Percentiles rank a stretch among this genome's conserved stretches.
phyloP scores from a whole-genome alignment of 2,329 filamentous ascomycete genomes.

The Neopestalotiopsis sp. region DNA sequence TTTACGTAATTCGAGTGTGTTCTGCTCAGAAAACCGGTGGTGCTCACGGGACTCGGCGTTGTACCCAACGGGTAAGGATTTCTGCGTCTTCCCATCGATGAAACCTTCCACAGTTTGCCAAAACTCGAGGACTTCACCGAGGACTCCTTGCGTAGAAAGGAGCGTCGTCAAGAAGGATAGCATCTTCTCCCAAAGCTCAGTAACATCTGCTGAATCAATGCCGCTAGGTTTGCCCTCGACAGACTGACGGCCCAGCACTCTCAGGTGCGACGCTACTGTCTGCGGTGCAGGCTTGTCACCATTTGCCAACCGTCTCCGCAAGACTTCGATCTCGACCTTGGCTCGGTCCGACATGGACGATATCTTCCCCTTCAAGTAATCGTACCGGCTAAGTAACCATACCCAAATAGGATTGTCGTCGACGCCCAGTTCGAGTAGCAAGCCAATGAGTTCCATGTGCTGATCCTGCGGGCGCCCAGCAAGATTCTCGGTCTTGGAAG shows the following conservation, averaged over 20 bases:
- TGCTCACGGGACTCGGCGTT: conserved; percentile 82
- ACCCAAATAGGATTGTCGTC: conserved; percentile 97
- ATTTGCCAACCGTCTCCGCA: conserved; percentile 79
- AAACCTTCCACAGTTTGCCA: conserved; percentile 94
- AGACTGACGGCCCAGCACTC: conserved; percentile 71
- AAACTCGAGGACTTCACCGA: conserved; percentile 91
- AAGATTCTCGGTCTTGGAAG: conserved; percentile 53
- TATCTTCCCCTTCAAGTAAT: conserved; percentile 87
- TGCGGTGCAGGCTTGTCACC: conserved; percentile 73
- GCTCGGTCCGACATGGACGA: conserved; percentile 80
- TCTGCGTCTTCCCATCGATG: conserved; percentile 83
- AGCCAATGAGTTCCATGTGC: conserved; percentile 87
- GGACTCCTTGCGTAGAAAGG: conserved; percentile 77
- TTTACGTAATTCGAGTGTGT: conserved; percentile 73
- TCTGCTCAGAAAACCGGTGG: conserved; percentile 76
- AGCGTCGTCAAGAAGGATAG: conserved; percentile 74
- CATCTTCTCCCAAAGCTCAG: conserved; percentile 94
- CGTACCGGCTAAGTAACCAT: conserved; percentile 89
- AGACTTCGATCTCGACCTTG: conserved; percentile 89
- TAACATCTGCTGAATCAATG: conserved; percentile 79
- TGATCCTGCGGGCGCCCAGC: conserved; percentile 71
- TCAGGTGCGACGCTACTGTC: conserved; percentile 75
- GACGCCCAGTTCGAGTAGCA: conserved; percentile 91
- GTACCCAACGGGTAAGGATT: conserved; percentile 77
- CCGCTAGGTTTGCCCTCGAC: conserved; percentile 64